A percentile compares a stretch with the other conserved stretches of the same genome.
Evolutionary conservation across 176 grass and related monocot genomes (phyloP).

Genomic region (Typha latifolia): DNA sequence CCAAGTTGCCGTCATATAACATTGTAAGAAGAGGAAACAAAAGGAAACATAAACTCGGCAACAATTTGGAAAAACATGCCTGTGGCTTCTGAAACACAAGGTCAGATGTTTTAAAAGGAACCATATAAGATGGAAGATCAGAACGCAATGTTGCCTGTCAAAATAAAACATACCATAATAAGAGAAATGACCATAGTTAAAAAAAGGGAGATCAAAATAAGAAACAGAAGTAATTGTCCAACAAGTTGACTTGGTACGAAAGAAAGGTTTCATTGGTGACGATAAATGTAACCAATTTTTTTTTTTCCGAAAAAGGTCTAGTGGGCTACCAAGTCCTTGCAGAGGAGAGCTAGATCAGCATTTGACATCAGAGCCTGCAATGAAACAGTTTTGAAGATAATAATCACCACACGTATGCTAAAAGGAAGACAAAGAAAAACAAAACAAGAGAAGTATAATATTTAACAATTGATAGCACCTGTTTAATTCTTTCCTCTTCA

Average conservation of each 20-base stretch:
- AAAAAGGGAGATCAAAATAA: not conserved
- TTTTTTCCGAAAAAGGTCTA: not conserved
- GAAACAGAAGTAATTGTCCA: not conserved
- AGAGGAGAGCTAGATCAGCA: slow-evolving; percentile 64
- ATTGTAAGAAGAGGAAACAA: not conserved
- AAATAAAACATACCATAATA: slow-evolving; percentile 2
- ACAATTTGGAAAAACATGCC: slow-evolving; percentile 12
- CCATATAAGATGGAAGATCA: slow-evolving; percentile 85
- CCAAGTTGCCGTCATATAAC: not conserved
- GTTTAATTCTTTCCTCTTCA: slow-evolving; percentile 65
- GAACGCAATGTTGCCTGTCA: slow-evolving; percentile 66
- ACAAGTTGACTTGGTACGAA: no score
- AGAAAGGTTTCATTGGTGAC: no score
- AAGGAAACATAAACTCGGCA: no score
- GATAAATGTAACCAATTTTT: not conserved
- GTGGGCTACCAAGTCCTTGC: slow-evolving; percentile 79
- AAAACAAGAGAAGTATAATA: not conserved
- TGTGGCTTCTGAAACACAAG: slow-evolving; percentile 58
- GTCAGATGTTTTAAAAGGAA: slow-evolving; percentile 66
- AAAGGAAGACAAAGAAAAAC: not conserved
- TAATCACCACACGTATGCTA: slow-evolving; percentile 16
- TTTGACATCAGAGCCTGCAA: slow-evolving; percentile 60
- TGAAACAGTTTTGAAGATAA: no score
- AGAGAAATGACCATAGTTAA: not conserved
- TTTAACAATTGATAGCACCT: slow-evolving; percentile 27